Percentiles rank a stretch among this genome's conserved stretches.
Conservation (phyloP, 768 basidiomycete species). For the Chlorophyllum brunneum region DNA sequence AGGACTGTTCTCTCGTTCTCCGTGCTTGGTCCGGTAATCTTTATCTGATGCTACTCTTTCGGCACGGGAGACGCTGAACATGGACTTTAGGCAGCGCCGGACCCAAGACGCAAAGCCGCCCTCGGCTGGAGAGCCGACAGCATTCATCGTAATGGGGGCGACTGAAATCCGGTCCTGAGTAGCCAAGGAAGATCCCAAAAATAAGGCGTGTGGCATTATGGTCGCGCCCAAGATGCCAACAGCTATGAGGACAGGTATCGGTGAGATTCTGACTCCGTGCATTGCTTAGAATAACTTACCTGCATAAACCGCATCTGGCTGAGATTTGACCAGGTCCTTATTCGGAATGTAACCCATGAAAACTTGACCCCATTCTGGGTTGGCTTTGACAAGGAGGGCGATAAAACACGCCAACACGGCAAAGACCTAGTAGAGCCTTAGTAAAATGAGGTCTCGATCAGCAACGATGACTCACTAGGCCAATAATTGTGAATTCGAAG, state of each 20-base stretch:
- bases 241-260: slow-evolving; percentile 28
- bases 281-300: slow-evolving; percentile 30
- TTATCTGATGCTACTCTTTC: slow-evolving; percentile 27
- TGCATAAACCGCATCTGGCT: slow-evolving; percentile 47
- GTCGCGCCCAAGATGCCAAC: slow-evolving; percentile 67
- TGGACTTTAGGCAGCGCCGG: slow-evolving; percentile 16
- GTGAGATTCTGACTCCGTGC: not conserved
- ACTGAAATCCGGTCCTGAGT: slow-evolving; percentile 31
- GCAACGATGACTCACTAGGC: slow-evolving; percentile 40
- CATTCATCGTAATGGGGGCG: slow-evolving; percentile 11
- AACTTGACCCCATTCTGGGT: slow-evolving; percentile 61
- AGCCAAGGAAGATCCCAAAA: slow-evolving; percentile 32
- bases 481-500: slow-evolving; percentile 54
- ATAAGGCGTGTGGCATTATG: slow-evolving; percentile 72
- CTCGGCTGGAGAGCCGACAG: not conserved
- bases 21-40: slow-evolving; percentile 34
- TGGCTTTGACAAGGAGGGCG: slow-evolving; percentile 57
- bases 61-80: slow-evolving; percentile 28
- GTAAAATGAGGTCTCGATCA: slow-evolving; percentile 15
- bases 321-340: slow-evolving; percentile 41
- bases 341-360: slow-evolving; percentile 71
- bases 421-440: slow-evolving; percentile 36
- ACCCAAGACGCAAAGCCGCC: slow-evolving; percentile 13
- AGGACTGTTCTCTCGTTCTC: slow-evolving; percentile 45
- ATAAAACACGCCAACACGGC: slow-evolving; percentile 66